Evolutionary conservation across 257 asterid genomes (phyloP).

Genomic region (Fraxinus anomala): DNA sequence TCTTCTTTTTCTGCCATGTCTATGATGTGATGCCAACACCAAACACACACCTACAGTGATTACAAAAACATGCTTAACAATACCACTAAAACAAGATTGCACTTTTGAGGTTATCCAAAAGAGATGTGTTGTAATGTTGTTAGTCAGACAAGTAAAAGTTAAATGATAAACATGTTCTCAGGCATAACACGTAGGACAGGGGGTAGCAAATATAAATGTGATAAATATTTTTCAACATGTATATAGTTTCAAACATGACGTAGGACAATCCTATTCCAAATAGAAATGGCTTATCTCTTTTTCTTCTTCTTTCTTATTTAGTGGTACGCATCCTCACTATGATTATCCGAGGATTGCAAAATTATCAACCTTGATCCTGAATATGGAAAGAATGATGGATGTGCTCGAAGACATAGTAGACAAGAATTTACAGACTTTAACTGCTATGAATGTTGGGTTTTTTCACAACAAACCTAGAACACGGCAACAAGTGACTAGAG

Average conservation of each 20-base stretch:
- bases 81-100: background rate
- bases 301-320: too few relatives aligned
- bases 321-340: too few relatives aligned
- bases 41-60: conserved; percentile 65
- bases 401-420: too few relatives aligned
- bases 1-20: conserved; percentile 93
- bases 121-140: background rate
- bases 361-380: too few relatives aligned
- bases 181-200: background rate
- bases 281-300: too few relatives aligned
- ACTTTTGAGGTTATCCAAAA: background rate
- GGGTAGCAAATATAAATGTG: background rate
- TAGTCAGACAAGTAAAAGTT: background rate
- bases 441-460: too few relatives aligned
- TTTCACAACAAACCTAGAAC: too few relatives aligned
- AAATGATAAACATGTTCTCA: background rate
- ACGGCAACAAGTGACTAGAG: too few relatives aligned
- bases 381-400: too few relatives aligned
- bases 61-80: background rate
- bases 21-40: conserved; percentile 98
- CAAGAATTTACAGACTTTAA: too few relatives aligned
- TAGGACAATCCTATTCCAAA: too few relatives aligned
- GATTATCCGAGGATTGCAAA: too few relatives aligned
- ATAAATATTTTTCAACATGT: background rate
- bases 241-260: background rate